Evolutionary conservation across 495 filamentous ascomycete genomes (phyloP).

Genomic region (Bryoglossum gracile): DNA sequence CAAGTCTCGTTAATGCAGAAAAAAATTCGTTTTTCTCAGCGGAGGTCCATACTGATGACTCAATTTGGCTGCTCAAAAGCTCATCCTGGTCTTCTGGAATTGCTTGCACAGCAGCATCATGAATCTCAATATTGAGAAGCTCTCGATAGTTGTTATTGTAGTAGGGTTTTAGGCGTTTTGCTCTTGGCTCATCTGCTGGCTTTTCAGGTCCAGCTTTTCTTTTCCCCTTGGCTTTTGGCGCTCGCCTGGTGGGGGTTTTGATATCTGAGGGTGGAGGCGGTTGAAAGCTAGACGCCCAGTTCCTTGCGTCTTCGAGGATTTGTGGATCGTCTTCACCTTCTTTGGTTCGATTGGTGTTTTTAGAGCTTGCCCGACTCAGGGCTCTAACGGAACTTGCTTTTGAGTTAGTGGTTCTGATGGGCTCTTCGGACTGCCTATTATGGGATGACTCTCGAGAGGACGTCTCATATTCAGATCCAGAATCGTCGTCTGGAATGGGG

Average conservation of each 20-base stretch:
- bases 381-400: too few relatives aligned
- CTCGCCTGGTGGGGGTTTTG: constrained; percentile 4
- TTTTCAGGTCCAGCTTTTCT: constrained; percentile 7
- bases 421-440: not conserved
- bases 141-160: constrained; percentile 49
- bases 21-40: constrained; percentile 68
- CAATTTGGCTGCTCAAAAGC: constrained; percentile 48
- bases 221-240: not conserved
- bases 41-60: constrained; percentile 58
- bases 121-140: constrained; percentile 52
- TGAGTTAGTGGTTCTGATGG: too few relatives aligned
- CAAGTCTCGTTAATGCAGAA: constrained; percentile 51
- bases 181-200: constrained; percentile 7
- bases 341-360: too few relatives aligned
- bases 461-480: constrained; percentile 22
- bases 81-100: constrained; percentile 17
- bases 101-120: constrained; percentile 31
- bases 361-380: too few relatives aligned
- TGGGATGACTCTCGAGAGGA: constrained; percentile 8
- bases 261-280: constrained; percentile 13
- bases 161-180: constrained; percentile 23
- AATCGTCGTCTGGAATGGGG: constrained; percentile 13
- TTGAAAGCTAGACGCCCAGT: constrained; percentile 19
- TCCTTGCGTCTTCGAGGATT: constrained; percentile 1
- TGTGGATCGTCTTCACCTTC: not conserved